These are phyloP conservation scores for Schizophyllum amplum DNA, from an alignment of 1,284 basidiomycete genomes.

Conservation along the genomic window DNA sequence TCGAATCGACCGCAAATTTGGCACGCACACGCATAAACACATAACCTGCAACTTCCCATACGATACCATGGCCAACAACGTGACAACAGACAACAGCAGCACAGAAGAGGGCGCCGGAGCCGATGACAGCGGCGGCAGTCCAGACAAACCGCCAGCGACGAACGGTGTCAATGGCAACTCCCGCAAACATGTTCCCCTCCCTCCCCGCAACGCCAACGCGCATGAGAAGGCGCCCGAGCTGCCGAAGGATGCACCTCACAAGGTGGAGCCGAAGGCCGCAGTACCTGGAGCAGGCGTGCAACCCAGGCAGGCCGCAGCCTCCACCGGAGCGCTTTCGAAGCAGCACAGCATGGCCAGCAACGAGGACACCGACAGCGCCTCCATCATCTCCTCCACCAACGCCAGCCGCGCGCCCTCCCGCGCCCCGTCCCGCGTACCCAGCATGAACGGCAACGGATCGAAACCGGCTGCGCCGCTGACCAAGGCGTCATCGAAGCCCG, in stretches of 20 bases:
- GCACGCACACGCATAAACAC: background rate
- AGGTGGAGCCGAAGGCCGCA: background rate
- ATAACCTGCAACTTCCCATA: background rate
- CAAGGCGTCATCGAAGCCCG: conserved; percentile 18
- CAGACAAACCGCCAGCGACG: background rate
- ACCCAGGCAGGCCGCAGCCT: too few relatives aligned
- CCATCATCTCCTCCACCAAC: conserved; percentile 5
- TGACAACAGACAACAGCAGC: background rate
- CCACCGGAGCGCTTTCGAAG: background rate
- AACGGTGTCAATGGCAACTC: background rate
- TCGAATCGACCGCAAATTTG: background rate
- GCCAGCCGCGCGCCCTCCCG: conserved; percentile 8
- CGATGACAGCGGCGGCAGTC: background rate
- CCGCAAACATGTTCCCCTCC: background rate
- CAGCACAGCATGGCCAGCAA: background rate
- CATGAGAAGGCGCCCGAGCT: background rate
- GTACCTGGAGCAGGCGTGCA: too few relatives aligned
- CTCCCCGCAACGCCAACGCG: background rate
- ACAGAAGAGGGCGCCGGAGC: background rate
- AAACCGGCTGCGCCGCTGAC: conserved; percentile 17
- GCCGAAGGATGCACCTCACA: background rate
- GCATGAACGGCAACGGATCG: conserved; percentile 4
- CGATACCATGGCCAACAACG: background rate
- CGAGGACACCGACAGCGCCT: conserved; percentile 2
- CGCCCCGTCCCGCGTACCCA: conserved; percentile 10